Conservation (phyloP, 441 rosid species). For the Gossypium trilobum region DNA sequence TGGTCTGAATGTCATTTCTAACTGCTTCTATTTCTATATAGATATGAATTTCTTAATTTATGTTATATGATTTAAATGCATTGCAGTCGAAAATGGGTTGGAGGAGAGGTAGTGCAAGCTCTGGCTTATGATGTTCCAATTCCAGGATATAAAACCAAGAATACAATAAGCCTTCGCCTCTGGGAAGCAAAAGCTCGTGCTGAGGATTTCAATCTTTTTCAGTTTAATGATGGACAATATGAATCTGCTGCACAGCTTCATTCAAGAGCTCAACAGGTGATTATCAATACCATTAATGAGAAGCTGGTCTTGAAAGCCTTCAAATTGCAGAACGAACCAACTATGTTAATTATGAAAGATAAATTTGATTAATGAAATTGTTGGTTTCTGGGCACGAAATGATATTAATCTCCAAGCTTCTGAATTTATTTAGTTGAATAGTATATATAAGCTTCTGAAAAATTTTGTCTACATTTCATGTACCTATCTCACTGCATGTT, state of each 20-base stretch:
- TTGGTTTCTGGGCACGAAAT: not conserved
- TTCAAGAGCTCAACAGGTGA: slow-evolving; percentile 82
- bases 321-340: not conserved
- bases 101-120: slow-evolving; percentile 84
- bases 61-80: slow-evolving; percentile 20
- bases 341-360: not conserved
- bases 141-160: slow-evolving; percentile 93
- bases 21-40: not conserved
- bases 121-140: slow-evolving; percentile 96
- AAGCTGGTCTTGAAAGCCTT: not conserved
- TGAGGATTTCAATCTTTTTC: slow-evolving; percentile 68
- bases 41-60: slow-evolving; percentile 13
- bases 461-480: not conserved
- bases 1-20: not conserved
- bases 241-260: slow-evolving; percentile 86
- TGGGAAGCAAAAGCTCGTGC: slow-evolving; percentile 94
- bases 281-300: slow-evolving; percentile 6
- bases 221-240: slow-evolving; percentile 91
- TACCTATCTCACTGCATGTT: not conserved
- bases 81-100: slow-evolving; percentile 83
- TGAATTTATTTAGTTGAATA: not conserved
- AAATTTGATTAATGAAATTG: not conserved
- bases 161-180: slow-evolving; percentile 90
- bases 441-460: not conserved
- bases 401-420: not conserved